phyloP scores from a whole-genome alignment of 2,329 filamentous ascomycete genomes.

The Dothistroma septosporum region DNA sequence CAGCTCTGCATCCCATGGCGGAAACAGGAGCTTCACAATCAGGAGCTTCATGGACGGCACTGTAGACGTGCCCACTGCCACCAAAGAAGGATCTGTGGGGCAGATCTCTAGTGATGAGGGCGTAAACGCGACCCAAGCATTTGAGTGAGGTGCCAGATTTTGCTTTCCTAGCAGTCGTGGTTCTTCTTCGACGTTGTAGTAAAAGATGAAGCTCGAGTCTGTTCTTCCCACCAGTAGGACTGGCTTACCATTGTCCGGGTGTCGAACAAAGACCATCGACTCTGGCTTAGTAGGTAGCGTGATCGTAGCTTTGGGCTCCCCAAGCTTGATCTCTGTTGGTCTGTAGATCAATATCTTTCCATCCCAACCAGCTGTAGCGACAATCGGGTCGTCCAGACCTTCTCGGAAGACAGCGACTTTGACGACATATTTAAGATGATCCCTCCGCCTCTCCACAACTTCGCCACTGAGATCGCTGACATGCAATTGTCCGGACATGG shows the following conservation, averaged over 20 bases:
- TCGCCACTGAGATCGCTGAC: constrained; percentile 43
- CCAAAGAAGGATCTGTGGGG: constrained; percentile 51
- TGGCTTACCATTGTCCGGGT: constrained; percentile 46
- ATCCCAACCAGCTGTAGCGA: constrained; percentile 62
- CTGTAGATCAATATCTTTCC: constrained; percentile 52
- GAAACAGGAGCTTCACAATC: constrained; percentile 55
- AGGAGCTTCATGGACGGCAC: constrained; percentile 61
- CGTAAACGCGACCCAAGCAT: constrained; percentile 61
- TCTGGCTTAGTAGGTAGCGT: constrained; percentile 54
- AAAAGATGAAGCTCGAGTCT: constrained; percentile 58
- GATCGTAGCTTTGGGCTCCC: constrained; percentile 42
- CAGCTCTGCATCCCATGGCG: constrained; percentile 30
- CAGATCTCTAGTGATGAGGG: constrained; percentile 55
- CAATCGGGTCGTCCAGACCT: constrained; percentile 28
- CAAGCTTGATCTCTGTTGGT: constrained; percentile 26
- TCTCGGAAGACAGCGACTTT: constrained; percentile 45
- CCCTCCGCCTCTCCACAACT: constrained; percentile 48
- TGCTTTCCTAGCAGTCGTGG: constrained; percentile 51
- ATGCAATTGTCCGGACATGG: constrained; percentile 57
- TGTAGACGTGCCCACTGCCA: constrained; percentile 58
- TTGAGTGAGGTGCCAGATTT: constrained; percentile 59
- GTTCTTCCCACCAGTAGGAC: constrained; percentile 53
- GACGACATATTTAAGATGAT: constrained; percentile 58
- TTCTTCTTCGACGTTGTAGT: constrained; percentile 44
- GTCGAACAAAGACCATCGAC: constrained; percentile 50